A percentile compares a stretch with the other conserved stretches of the same genome.
Conservation (phyloP, 1,284 basidiomycete species). For the Stereum hirsutum region DNA sequence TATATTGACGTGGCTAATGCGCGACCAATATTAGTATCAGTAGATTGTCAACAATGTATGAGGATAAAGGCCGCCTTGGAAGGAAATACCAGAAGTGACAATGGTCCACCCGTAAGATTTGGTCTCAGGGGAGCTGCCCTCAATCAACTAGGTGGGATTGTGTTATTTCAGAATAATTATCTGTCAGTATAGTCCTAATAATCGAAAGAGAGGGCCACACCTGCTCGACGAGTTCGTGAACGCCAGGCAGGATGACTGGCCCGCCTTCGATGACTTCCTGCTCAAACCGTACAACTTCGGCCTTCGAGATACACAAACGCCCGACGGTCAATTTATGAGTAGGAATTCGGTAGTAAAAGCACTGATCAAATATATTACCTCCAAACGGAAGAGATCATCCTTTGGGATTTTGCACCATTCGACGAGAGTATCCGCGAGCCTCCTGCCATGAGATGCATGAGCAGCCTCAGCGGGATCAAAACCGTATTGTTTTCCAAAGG, state of each 20-base stretch:
- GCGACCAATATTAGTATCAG: background rate
- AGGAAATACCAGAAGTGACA: slow-evolving; percentile 59
- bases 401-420: slow-evolving; percentile 51
- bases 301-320: slow-evolving; percentile 20
- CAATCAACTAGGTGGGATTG: slow-evolving; percentile 16
- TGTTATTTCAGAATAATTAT: background rate
- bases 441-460: slow-evolving; percentile 62
- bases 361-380: too few species aligned
- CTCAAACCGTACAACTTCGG: slow-evolving; percentile 57
- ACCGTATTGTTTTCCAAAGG: slow-evolving; percentile 46
- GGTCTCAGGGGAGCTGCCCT: slow-evolving; percentile 19
- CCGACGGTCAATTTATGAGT: background rate
- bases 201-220: slow-evolving; percentile 21
- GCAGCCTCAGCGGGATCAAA: slow-evolving; percentile 40
- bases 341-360: background rate
- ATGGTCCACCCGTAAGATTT: slow-evolving; percentile 54
- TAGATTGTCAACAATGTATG: background rate
- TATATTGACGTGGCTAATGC: slow-evolving; percentile 56
- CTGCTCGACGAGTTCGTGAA: slow-evolving; percentile 35
- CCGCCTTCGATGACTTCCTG: slow-evolving; percentile 54
- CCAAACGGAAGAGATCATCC: too few species aligned
- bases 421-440: slow-evolving; percentile 63
- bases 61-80: background rate
- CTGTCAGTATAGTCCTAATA: background rate
- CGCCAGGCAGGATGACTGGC: slow-evolving; percentile 46